A percentile compares a stretch with the other conserved stretches of the same genome.
Evolutionary conservation across 805 yeast species (phyloP).

Genomic region (Danielia reshetovae): DNA sequence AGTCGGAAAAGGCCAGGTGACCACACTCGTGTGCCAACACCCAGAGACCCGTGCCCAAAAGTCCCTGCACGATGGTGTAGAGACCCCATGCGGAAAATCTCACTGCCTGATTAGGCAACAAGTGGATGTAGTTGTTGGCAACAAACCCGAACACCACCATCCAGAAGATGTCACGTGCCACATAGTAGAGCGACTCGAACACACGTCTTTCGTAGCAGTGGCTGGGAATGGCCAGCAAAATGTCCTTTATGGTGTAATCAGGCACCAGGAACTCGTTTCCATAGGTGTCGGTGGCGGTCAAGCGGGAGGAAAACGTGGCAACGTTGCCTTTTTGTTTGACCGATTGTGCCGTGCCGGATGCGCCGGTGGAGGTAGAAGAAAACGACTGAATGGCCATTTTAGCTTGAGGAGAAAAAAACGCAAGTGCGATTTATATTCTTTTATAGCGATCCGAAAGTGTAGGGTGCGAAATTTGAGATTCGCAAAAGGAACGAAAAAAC

Average conservation of each 20-base stretch:
- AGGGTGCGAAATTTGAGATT: too few species aligned
- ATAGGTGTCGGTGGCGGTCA: constrained; percentile 51
- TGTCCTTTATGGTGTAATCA: constrained; percentile 71
- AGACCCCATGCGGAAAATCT: constrained; percentile 58
- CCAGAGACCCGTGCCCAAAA: constrained; percentile 78
- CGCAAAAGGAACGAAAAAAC: too few species aligned
- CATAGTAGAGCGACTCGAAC: constrained; percentile 54
- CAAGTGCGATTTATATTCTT: too few species aligned
- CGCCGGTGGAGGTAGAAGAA: constrained; percentile 7
- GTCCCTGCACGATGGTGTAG: constrained; percentile 54
- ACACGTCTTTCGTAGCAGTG: constrained; percentile 69
- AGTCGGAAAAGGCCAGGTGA: constrained; percentile 78
- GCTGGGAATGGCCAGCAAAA: constrained; percentile 66
- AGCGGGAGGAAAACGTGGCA: constrained; percentile 30
- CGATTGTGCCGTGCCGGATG: constrained; percentile 5
- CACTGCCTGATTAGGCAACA: constrained; percentile 21
- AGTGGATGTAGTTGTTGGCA: constrained; percentile 53
- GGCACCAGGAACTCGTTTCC: constrained; percentile 73
- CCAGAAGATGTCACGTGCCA: constrained; percentile 58
- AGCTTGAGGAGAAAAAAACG: too few species aligned
- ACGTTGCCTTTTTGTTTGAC: constrained; percentile 39
- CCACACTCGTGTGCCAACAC: constrained; percentile 91
- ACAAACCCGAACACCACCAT: constrained; percentile 48
- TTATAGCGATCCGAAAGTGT: too few species aligned
- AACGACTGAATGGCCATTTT: constrained; percentile 15